A percentile compares a stretch with the other conserved stretches of the same genome.
Conservation (phyloP, 1,139 yeast species). For the Meyerozyma sp. region DNA sequence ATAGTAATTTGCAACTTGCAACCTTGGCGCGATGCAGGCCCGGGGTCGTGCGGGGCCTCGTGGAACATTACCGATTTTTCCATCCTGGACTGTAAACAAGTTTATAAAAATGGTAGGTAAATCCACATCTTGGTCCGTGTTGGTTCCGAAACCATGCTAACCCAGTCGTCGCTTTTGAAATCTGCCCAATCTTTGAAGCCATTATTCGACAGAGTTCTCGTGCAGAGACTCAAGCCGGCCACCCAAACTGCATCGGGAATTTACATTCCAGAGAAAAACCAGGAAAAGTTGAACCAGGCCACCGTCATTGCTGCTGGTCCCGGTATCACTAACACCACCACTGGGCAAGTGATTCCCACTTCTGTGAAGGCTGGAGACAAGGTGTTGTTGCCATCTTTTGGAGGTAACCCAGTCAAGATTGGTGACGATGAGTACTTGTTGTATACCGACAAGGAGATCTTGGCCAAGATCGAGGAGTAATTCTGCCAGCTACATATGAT, state of each 20-base stretch:
- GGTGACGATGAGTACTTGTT: conserved; percentile 76
- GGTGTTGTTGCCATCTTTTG: conserved; percentile 87
- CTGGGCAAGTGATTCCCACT: conserved; percentile 67
- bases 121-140: background rate
- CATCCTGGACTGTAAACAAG: background rate
- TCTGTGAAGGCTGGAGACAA: conserved; percentile 84
- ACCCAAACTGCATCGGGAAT: conserved; percentile 92
- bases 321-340: conserved; percentile 58
- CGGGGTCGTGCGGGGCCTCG: background rate
- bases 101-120: background rate
- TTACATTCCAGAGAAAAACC: conserved; percentile 94
- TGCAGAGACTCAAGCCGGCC: conserved; percentile 89
- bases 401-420: conserved; percentile 82
- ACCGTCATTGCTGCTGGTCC: conserved; percentile 82
- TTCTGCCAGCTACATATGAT: background rate
- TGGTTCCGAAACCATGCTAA: background rate
- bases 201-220: conserved; percentile 90
- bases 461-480: conserved; percentile 70
- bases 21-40: background rate
- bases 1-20: background rate
- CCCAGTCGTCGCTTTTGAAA: conserved; percentile 54
- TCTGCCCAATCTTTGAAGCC: conserved; percentile 88
- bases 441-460: conserved; percentile 87
- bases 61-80: conserved; percentile 1
- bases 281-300: conserved; percentile 83